Conservation (phyloP, 495 filamentous ascomycete species). For the Aspergillus nidulans region DNA sequence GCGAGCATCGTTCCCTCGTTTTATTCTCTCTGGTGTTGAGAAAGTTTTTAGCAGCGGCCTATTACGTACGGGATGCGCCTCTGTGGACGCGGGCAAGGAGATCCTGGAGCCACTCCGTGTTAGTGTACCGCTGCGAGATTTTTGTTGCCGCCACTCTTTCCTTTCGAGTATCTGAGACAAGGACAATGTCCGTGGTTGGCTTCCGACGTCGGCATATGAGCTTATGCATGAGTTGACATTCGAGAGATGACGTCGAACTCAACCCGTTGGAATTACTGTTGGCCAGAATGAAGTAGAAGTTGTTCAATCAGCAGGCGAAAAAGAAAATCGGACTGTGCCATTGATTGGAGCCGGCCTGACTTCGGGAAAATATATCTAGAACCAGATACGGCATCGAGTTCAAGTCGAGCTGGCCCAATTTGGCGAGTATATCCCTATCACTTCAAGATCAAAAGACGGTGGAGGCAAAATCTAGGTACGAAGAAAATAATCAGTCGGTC, state of each 20-base stretch:
- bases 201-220: neutral
- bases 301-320: too few relatives aligned
- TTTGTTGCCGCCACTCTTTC: constrained; percentile 13
- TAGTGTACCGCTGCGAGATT: constrained; percentile 13
- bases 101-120: neutral
- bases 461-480: too few relatives aligned
- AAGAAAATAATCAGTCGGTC: too few relatives aligned
- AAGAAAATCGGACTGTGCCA: neutral
- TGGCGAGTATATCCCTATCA: neutral
- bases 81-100: constrained; percentile 9
- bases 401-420: neutral
- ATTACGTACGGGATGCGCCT: constrained; percentile 14
- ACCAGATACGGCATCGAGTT: neutral
- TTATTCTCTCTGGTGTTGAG: constrained; percentile 1
- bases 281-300: neutral
- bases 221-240: neutral
- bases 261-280: too few relatives aligned
- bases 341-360: neutral
- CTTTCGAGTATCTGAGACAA: neutral
- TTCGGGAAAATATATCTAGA: neutral
- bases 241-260: too few relatives aligned
- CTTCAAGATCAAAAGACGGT: neutral
- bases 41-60: constrained; percentile 4
- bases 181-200: neutral
- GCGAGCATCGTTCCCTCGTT: neutral